phyloP scores from a whole-genome alignment of 305 asterid genomes.

The Fraxinus greggii region DNA sequence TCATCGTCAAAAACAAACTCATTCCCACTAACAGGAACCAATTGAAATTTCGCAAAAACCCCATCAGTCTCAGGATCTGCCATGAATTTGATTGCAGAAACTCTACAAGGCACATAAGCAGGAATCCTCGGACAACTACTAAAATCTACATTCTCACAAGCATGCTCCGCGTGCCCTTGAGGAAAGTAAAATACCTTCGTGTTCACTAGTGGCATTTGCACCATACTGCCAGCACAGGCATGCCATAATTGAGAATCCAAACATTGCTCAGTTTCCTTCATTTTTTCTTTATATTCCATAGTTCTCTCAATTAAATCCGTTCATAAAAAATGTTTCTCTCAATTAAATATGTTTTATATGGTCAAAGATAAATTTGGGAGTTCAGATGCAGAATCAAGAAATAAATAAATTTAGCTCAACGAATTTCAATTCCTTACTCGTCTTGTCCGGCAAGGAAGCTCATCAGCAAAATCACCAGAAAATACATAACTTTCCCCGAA shows the following conservation, averaged over 20 bases:
- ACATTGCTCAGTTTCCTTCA: constrained; percentile 48
- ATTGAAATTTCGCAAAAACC: constrained; percentile 58
- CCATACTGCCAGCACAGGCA: constrained; percentile 90
- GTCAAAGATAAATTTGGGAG: constrained; percentile 10
- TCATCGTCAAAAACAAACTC: constrained; percentile 41
- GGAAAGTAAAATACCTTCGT: constrained; percentile 74
- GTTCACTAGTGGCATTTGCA: constrained; percentile 61
- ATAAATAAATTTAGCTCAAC: constrained; percentile 10
- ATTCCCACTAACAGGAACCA: constrained; percentile 41
- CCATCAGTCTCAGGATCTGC: constrained; percentile 82
- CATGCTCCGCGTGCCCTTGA: constrained; percentile 83
- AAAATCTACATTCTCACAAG: constrained; percentile 52
- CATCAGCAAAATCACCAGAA: constrained; percentile 11
- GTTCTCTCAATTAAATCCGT: constrained; percentile 15
- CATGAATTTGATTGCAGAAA: constrained; percentile 52
- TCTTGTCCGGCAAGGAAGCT: constrained; percentile 13
- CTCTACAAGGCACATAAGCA: constrained; percentile 49
- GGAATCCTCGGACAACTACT: constrained; percentile 45
- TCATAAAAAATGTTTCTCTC: constrained; percentile 23
- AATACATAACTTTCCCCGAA: neutral
- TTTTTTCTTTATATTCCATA: constrained; percentile 50
- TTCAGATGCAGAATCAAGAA: constrained; percentile 10
- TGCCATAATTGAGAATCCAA: constrained; percentile 85
- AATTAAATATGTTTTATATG: constrained; percentile 15
- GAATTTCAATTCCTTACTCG: neutral